A percentile compares a stretch with the other conserved stretches of the same genome.
phyloP scores from a whole-genome alignment of 2,329 filamentous ascomycete species.

The Cladorrhinum sp. region DNA sequence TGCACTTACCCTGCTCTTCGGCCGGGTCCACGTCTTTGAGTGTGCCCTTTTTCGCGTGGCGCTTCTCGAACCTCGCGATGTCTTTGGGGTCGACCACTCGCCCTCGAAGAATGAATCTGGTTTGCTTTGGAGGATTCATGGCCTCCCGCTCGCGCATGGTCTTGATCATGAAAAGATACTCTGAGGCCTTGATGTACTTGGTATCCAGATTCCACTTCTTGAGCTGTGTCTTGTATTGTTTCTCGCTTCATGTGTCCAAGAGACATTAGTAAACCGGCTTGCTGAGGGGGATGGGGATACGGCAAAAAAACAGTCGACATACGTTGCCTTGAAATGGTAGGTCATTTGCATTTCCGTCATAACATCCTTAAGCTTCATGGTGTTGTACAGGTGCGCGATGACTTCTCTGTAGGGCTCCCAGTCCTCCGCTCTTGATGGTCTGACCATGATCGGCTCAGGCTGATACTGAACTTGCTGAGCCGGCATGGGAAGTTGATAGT shows the following conservation, averaged over 20 bases:
- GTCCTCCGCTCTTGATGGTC: slow-evolving; percentile 32
- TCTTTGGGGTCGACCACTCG: slow-evolving; percentile 30
- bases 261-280: neutral
- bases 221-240: slow-evolving; percentile 35
- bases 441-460: slow-evolving; percentile 16
- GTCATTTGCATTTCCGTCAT: slow-evolving; percentile 35
- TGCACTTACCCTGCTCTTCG: slow-evolving; percentile 16
- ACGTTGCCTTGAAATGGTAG: slow-evolving; percentile 34
- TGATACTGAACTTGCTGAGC: slow-evolving; percentile 11
- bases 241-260: slow-evolving; percentile 21
- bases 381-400: slow-evolving; percentile 31
- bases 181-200: slow-evolving; percentile 34
- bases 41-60: slow-evolving; percentile 28
- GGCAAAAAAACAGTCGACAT: slow-evolving; percentile 4
- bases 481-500: slow-evolving; percentile 15
- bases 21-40: slow-evolving; percentile 21
- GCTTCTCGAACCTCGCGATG: slow-evolving; percentile 30
- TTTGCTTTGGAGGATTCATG: slow-evolving; percentile 27
- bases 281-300: neutral
- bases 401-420: slow-evolving; percentile 33
- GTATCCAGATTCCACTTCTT: slow-evolving; percentile 35
- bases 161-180: slow-evolving; percentile 34
- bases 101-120: slow-evolving; percentile 30
- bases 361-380: slow-evolving; percentile 37
- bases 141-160: slow-evolving; percentile 26